Conservation (phyloP, 2,329 filamentous ascomycete species). For the Teratosphaeria viscida region DNA sequence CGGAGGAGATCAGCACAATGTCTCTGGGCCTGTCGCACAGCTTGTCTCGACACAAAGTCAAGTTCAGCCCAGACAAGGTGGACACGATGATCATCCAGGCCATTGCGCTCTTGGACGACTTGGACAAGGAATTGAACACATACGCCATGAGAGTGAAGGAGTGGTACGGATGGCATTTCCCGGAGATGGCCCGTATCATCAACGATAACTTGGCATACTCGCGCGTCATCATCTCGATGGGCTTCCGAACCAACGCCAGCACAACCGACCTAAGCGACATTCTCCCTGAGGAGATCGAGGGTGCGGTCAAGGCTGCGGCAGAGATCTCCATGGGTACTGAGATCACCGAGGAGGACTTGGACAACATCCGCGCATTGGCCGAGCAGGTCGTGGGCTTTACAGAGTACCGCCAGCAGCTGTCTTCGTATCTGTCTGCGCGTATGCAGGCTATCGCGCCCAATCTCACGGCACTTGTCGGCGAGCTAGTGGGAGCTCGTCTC, state of each 20-base stretch:
- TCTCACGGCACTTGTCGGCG: slow-evolving; percentile 83
- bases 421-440: slow-evolving; percentile 77
- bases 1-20: slow-evolving; percentile 86
- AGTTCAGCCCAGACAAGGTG: slow-evolving; percentile 97
- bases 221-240: slow-evolving; percentile 76
- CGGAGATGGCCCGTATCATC: slow-evolving; percentile 91
- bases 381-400: slow-evolving; percentile 89
- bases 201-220: slow-evolving; percentile 96
- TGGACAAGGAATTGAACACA: slow-evolving; percentile 98
- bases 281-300: slow-evolving; percentile 89
- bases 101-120: slow-evolving; percentile 82
- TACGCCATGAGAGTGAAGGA: slow-evolving; percentile 99
- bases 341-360: slow-evolving; percentile 82
- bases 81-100: slow-evolving; percentile 99
- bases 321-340: slow-evolving; percentile 99
- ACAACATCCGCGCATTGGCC: slow-evolving; percentile 83
- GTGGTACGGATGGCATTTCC: slow-evolving; percentile 99
- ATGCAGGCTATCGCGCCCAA: slow-evolving; percentile 98
- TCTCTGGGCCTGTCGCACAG: slow-evolving; percentile 93
- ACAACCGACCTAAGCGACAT: slow-evolving; percentile 74
- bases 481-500: slow-evolving; percentile 84
- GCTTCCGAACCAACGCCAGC: slow-evolving; percentile 72
- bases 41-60: slow-evolving; percentile 92
- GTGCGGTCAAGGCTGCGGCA: slow-evolving; percentile 81
- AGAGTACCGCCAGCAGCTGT: slow-evolving; percentile 79